Base-by-base conservation (phyloP, 441 rosid species). In the Populus hybrid region DNA sequence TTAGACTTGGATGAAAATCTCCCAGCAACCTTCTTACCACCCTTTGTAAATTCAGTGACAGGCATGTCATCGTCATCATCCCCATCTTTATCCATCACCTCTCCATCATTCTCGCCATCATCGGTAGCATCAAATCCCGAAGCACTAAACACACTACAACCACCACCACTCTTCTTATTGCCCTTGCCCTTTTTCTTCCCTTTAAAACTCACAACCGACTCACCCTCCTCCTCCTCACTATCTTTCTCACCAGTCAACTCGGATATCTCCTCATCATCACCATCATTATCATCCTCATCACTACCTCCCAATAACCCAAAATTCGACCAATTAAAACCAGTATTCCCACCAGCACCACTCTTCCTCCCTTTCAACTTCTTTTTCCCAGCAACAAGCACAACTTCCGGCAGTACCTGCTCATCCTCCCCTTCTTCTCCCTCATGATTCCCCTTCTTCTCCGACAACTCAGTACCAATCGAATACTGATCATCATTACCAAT, bases 401-500 rank as follows among this genome's bases (percentile, higher is more conserved):
- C 46, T 40, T 2, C 46, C 46, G 14, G 46, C 46, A 26, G 2
- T 26, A 40, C 46, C 46, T 40, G 46, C 46, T 40, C 46, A 40
- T 40, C 14, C 46, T 40, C 46, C 46, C 46, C 46, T 10, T 10
- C 46, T 4, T 40, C 46, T 40, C 14, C 46, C 46, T 40, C 46
- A 40, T 40, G 1, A 40, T 40, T 40, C 46, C 46, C 46, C 46
- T 40, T 40, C 46, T 40, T 40, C 86, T 90, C 93, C 1, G 91
- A 84, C 65, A 91, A 35, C 42, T 86, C 92, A 0, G 92, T 87
- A 20, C 85, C 93, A 50, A 93, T 63, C 2, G 93, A 85, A 67
- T 94, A 94, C 85, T 94, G 97, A 70, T 91, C 97, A 74, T 93
- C 98, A 76, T 94, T 11, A 9, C 46, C 98, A 23, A 94, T 89